A percentile compares a stretch with the other conserved stretches of the same genome.
phyloP scores from a whole-genome alignment of 805 yeast species.

The Ogataea siamensis region DNA sequence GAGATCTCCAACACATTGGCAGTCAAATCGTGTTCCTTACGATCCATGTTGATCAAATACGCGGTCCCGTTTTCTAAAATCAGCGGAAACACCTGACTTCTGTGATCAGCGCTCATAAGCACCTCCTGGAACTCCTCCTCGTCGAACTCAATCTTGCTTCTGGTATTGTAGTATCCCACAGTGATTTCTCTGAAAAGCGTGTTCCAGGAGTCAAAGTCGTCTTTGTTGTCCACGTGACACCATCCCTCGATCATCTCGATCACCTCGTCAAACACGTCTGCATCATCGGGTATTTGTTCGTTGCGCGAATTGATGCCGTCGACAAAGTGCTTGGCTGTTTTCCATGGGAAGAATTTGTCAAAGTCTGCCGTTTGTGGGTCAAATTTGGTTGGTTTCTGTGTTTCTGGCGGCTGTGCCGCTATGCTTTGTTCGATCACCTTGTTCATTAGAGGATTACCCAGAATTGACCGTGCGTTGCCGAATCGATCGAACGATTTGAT shows the following conservation, averaged over 20 bases:
- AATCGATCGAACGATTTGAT: slow-evolving; percentile 29
- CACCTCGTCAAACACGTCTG: slow-evolving; percentile 30
- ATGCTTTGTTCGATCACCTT: slow-evolving; percentile 16
- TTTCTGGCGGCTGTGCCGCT: background rate
- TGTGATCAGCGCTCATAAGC: slow-evolving; percentile 25
- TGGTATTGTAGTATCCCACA: slow-evolving; percentile 27
- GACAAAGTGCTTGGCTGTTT: slow-evolving; percentile 21
- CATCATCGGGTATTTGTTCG: slow-evolving; percentile 24
- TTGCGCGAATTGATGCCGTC: slow-evolving; percentile 16
- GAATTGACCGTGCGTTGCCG: slow-evolving; percentile 21
- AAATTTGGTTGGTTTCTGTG: background rate
- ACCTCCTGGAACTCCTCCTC: slow-evolving; percentile 30
- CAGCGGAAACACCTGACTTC: slow-evolving; percentile 34
- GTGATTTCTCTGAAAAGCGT: slow-evolving; percentile 28
- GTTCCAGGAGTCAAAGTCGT: slow-evolving; percentile 20
- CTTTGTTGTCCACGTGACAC: slow-evolving; percentile 23
- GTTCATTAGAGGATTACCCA: slow-evolving; percentile 25
- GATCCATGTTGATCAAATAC: slow-evolving; percentile 30
- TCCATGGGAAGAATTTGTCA: slow-evolving; percentile 13
- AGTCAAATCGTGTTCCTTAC: slow-evolving; percentile 16
- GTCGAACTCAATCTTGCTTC: slow-evolving; percentile 31
- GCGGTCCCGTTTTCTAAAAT: slow-evolving; percentile 31
- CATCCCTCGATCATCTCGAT: slow-evolving; percentile 31
- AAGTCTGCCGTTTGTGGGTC: slow-evolving; percentile 1
- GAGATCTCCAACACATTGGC: slow-evolving; percentile 30